Evolutionary conservation across 169 alveolate species (phyloP).

Genomic region (Cryptosporidium canis): DNA sequence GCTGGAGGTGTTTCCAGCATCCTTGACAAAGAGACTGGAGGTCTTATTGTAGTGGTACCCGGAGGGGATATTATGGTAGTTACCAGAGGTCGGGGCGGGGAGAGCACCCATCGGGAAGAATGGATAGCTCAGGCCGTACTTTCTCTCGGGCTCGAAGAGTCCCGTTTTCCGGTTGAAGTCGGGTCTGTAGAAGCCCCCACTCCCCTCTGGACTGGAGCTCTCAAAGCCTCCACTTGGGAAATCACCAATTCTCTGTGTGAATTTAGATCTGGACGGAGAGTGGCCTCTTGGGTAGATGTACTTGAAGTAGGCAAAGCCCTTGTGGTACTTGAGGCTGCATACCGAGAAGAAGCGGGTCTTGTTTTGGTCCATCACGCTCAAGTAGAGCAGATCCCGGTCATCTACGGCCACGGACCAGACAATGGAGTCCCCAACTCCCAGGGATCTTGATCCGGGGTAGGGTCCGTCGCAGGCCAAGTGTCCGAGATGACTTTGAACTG

Average conservation of each 20-base stretch:
- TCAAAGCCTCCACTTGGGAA: slow-evolving; percentile 33
- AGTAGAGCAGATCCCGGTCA: neutral
- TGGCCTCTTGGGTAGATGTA: slow-evolving; percentile 10
- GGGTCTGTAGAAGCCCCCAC: neutral
- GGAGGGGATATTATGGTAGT: slow-evolving; percentile 9
- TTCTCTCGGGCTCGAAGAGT: neutral
- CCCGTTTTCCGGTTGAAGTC: neutral
- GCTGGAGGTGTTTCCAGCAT: neutral
- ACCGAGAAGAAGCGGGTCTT: neutral
- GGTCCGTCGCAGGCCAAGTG: neutral
- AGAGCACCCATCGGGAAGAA: slow-evolving; percentile 6
- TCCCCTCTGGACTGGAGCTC: neutral
- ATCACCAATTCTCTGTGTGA: neutral
- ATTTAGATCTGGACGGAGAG: neutral
- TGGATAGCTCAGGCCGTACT: neutral
- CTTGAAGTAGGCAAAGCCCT: neutral
- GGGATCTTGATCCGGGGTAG: slow-evolving; percentile 4
- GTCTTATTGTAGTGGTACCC: slow-evolving; percentile 1
- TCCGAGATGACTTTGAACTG: neutral
- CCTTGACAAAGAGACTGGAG: neutral
- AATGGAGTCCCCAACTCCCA: neutral
- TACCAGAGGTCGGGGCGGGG: slow-evolving; percentile 19
- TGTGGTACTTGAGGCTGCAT: neutral
- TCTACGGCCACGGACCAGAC: slow-evolving; percentile 1
- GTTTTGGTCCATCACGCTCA: neutral